These are phyloP conservation scores for Cronartium quercuum DNA, from an alignment of 1,284 basidiomycete species.

Conservation along the genomic window DNA sequence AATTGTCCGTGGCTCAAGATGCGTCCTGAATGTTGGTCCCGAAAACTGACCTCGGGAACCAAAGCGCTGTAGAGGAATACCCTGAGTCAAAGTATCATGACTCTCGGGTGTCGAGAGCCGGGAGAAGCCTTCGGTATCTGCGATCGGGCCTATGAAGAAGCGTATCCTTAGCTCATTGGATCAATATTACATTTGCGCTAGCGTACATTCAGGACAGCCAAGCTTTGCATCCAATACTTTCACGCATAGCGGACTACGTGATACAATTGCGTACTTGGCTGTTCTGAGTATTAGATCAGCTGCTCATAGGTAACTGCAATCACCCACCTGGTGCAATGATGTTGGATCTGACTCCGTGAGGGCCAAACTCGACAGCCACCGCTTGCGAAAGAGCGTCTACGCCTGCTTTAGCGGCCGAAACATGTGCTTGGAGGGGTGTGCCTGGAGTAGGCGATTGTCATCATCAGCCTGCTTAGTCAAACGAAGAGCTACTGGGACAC, in stretches of 20 bases:
- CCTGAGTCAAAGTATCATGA: constrained; percentile 38
- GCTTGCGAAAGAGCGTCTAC: constrained; percentile 80
- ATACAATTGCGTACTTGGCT: background rate
- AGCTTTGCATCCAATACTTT: background rate
- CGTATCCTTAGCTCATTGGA: background rate
- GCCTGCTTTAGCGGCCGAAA: constrained; percentile 89
- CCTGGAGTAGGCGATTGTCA: too few relatives aligned
- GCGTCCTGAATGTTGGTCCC: constrained; percentile 10
- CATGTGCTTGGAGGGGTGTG: constrained; percentile 84
- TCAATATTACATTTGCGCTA: background rate
- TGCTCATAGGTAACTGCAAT: too few relatives aligned
- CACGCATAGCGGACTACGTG: background rate
- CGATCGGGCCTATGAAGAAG: constrained; percentile 58
- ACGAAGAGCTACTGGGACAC: too few relatives aligned
- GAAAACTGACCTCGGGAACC: constrained; percentile 41
- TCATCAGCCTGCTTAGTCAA: too few relatives aligned
- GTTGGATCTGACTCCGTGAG: constrained; percentile 85
- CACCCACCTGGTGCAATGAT: constrained; percentile 71
- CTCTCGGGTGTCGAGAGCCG: constrained; percentile 58
- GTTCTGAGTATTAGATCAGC: too few relatives aligned
- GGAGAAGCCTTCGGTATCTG: constrained; percentile 74
- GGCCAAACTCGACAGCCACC: constrained; percentile 86
- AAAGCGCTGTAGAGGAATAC: constrained; percentile 46
- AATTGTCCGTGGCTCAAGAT: background rate
- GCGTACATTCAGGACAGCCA: constrained; percentile 39